Evolutionary conservation across 441 rosid genomes (phyloP).

Genomic region (Brassica balearica): DNA sequence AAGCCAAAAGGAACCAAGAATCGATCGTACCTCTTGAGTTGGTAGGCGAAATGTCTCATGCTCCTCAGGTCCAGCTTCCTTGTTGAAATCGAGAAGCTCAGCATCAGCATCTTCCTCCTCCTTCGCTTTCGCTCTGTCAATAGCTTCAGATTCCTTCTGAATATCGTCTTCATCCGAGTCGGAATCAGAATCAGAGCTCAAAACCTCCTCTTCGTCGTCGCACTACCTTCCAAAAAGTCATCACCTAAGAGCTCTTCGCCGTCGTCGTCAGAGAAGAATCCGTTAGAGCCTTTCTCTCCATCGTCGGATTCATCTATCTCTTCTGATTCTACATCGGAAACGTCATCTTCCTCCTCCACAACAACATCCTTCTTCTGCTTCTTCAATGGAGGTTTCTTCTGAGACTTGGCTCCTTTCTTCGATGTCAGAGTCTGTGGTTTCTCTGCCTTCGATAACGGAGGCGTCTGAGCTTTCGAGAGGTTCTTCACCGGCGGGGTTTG

Average conservation of each 20-base stretch:
- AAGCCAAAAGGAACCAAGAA: not conserved
- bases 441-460: not conserved
- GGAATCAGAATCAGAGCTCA: conserved; percentile 54
- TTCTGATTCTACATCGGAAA: conserved; percentile 44
- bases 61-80: conserved; percentile 42
- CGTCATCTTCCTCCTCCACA: conserved; percentile 46
- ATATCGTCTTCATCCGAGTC: conserved; percentile 69
- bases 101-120: conserved; percentile 59
- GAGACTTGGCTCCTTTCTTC: conserved; percentile 36
- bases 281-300: conserved; percentile 45
- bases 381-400: conserved; percentile 41
- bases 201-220: conserved; percentile 32
- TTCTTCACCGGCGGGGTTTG: conserved; percentile 19
- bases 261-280: conserved; percentile 56
- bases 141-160: conserved; percentile 56
- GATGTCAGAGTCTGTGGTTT: not conserved
- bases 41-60: conserved; percentile 78
- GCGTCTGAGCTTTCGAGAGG: conserved; percentile 17
- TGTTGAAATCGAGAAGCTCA: conserved; percentile 61
- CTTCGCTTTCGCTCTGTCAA: conserved; percentile 55
- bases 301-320: conserved; percentile 57
- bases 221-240: conserved; percentile 70
- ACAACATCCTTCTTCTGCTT: conserved; percentile 53
- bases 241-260: conserved; percentile 58
- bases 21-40: conserved; percentile 60